A percentile compares a stretch with the other conserved stretches of the same genome.
Conservation (phyloP, 495 filamentous ascomycete genomes). For the Neurospora hispaniola region DNA sequence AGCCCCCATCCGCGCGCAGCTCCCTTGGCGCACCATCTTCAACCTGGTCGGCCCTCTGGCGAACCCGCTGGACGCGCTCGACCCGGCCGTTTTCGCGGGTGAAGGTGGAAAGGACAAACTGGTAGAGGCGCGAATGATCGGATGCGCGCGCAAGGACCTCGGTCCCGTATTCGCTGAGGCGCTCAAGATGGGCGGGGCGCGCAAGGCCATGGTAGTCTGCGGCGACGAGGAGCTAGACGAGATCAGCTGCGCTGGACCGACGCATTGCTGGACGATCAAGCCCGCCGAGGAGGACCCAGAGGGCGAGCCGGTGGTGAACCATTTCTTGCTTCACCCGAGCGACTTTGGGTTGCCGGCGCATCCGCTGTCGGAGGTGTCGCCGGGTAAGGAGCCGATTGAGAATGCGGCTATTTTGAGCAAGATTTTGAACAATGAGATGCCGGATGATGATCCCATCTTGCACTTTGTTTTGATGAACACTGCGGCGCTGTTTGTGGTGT, state of each 20-base stretch:
- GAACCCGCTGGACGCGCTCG: slow-evolving; percentile 63
- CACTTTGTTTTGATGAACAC: slow-evolving; percentile 93
- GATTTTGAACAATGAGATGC: slow-evolving; percentile 62
- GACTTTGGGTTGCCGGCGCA: slow-evolving; percentile 80
- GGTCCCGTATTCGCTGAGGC: slow-evolving; percentile 83
- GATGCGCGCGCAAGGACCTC: slow-evolving; percentile 76
- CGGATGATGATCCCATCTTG: slow-evolving; percentile 68
- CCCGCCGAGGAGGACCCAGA: slow-evolving; percentile 31
- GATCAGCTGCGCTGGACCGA: slow-evolving; percentile 75
- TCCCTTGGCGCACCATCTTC: slow-evolving; percentile 92
- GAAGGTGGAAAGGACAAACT: slow-evolving; percentile 4
- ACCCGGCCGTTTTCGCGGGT: neutral
- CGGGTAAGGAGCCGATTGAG: slow-evolving; percentile 74
- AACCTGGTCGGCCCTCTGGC: slow-evolving; percentile 88
- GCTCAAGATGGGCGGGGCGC: slow-evolving; percentile 60
- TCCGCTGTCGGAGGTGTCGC: slow-evolving; percentile 62
- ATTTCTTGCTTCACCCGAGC: slow-evolving; percentile 62
- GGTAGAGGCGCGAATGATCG: slow-evolving; percentile 83
- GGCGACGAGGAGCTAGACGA: slow-evolving; percentile 94
- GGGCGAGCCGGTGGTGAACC: slow-evolving; percentile 49
- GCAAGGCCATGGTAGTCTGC: slow-evolving; percentile 84
- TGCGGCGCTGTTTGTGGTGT: slow-evolving; percentile 71
- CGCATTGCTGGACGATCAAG: slow-evolving; percentile 74
- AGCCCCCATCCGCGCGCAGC: slow-evolving; percentile 66
- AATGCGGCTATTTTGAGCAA: slow-evolving; percentile 75